Base-by-base conservation (phyloP, 768 basidiomycete species). In the Russula emetica region DNA sequence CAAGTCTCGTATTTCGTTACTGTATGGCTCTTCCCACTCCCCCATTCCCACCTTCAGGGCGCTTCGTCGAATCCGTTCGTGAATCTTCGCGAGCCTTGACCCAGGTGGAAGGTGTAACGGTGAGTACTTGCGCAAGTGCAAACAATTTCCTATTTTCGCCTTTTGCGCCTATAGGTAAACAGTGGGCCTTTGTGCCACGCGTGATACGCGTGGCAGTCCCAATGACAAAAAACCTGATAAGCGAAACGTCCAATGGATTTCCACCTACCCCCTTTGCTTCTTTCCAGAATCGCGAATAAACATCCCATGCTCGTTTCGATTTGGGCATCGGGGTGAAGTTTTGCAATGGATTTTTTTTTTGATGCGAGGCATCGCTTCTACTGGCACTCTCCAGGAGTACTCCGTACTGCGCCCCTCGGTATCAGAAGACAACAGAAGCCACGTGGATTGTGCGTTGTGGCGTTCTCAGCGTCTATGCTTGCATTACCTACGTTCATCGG, bases 51-150 rank as follows among this genome's bases (percentile, higher is more conserved):
- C 73, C 79, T 51, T 75, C 81, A 57, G 77, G 81, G 24, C 66
- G 71, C 40, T 87, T 78, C 69, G 66, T 87, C 20, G 68, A 78
- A 42, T 78, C 82, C 16, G 80, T 90, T 42, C 80, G 82, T 54
- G 71, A 79, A 54, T 84, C 87, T 5, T 80, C 83, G 22, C 74
- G 73, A 58, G 73, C 77, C 26, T 71, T 85, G 57, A 78, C 85
- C 26, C 69, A 77, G 63, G 73, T 74, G 5, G 76, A 81, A 62
- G 74, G 79, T 40, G 81, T 91, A 36, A 74, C 72, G 66, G 89
- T 88, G 71, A 71, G 83, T 78, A 5, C 50, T 42, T 61, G 26
- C 14, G 38, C 49, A 26, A 8, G 36, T 22, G 47, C 40, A 20
- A 13, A 18, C 38, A 8, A 16, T 49, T 55, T 54, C 59, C 47